Evolutionary conservation across 2,329 filamentous ascomycete species (phyloP), one percentile per base, ranked within the genome.

Genomic region (Microthyrium microscopicum): DNA sequence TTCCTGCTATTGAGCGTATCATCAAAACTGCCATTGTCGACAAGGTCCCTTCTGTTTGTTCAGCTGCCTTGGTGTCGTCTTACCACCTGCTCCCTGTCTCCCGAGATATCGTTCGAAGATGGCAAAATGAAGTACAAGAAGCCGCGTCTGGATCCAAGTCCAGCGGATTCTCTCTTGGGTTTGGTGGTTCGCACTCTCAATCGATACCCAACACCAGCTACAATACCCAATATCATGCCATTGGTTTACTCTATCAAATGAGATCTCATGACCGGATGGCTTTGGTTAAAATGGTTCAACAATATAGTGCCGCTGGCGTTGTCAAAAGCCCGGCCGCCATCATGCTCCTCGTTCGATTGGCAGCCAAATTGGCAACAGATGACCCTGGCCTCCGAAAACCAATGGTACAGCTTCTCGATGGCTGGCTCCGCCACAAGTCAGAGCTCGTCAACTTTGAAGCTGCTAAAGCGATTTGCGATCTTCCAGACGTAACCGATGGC

Each of bases 371-470:
- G 41, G 87, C 87, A 20, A 84, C 93, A 54, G 89, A 98, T 51
- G 89, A 98, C 48, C 69, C 73, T 25, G 77, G 82, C 43, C 67
- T 95, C 49, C 68, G 87, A 46, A 91, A 81, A 62, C 84, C 85
- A 39, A 98, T 98, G 89, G 89, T 93, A 72, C 77, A 85, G 58
- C 72, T 98, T 44, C 70, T 98, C 47, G 87, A 95, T 54, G 81
- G 84, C 49, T 95, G 87, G 87, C 62, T 98, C 56, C 74, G 85
- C 54, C 87, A 95, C 60, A 95, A 98, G 76, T 34, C 6, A 57
- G 85, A 93, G 56, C 92, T 93, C 83, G 85, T 98, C 60, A 95
- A 94, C 64, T 94, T 98, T 46, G 89, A 98, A 61, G 89, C 89
- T 34, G 89, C 89, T 42, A 95, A 95, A 68, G 87, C 87, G 33